Evolutionary conservation across 345 rosid species (phyloP), one percentile per base, ranked within the genome.

Genomic region (Erucastrum elatum): DNA sequence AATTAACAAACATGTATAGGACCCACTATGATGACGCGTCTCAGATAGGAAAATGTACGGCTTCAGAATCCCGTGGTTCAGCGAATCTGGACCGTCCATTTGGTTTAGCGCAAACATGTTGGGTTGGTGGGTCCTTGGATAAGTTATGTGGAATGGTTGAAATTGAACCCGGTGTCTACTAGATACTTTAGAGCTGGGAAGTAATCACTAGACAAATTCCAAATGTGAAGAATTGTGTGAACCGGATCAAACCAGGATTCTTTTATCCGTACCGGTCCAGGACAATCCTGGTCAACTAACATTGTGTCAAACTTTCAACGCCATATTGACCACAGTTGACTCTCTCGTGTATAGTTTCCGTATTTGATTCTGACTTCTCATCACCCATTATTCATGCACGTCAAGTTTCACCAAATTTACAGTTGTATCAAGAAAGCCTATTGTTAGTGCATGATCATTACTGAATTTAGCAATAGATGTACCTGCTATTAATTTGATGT

Each of bases 61-160:
- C 44, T 58, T 15, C n/a, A 61, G 53, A 51, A 73, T 67, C 46
- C 61, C 64, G 35, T 73, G 64, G 78, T 73, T 64, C 70, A 29
- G 4, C 58, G 64, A 79, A 74, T 73, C 29, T 61, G 26, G 70
- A 30, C 82, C 78, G 65, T 78, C 74, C 74, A 46, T 58, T 77
- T 71, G 61, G 44, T 63, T 17, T 31, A 35, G 10, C 6, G 17
- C 10, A n/a, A 16, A 16, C 56, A 4, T 34, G 37, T 10, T 62
- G 75, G 70, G 59, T 26, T 62, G 69, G 65, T 62, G 69, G 65
- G 59, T 29, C 59, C 21, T 70, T 55, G 61, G 72, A 71, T 77
- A 64, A 77, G 72, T 37, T 64, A 63, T 33, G 66, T 31, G 8
- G 11, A 29, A 17, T 71, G 72, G 77, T 72, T 4, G 72, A 39